Base-by-base conservation (phyloP, 228 moss, liverwort and hornwort species). In the Sphagnum fallax region DNA sequence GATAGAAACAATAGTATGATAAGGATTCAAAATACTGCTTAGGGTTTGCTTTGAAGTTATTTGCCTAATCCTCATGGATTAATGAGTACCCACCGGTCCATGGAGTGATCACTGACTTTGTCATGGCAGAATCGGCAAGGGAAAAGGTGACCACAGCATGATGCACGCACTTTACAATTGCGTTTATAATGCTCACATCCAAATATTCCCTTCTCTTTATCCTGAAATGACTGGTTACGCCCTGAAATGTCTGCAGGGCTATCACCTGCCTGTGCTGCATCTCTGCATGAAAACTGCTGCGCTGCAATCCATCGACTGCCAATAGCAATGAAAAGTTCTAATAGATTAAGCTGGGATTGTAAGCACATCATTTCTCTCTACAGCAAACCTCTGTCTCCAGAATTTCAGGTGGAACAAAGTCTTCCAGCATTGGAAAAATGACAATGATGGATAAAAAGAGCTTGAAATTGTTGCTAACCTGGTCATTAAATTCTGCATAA, bases 401-500 rank as follows among this genome's bases (percentile, higher is more conserved):
- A 32, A 32, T 32, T 32, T 32, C 32, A 32, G 32, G 32, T 32
- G 32, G 32, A 32, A 32, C 32, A 32, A 32, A 32, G 32, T 32
- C 3, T 32, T 32, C 32, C 32, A 2, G 32, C 32, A 32, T 32
- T 32, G 32, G 32, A 32, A 32, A 32, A 32, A 32, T 32, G 32
- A 32, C 32, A 32, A 1, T 32, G 32, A 32, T 2, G 32, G 32
- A 32, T 32, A 32, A 32, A 32, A 32, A 32, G 32, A 32, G 32
- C 32, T 32, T 32, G 32, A 32, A 1, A 32, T 32, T 32, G 32
- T 32, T 32, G 32, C 32, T 32, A 32, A 97, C 97, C 97, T 98
- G 49, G 97, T 98, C 93, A 98, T 98, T 16, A 98, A 89, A 76
- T 98, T 98, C 78, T 98, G 97, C 75, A 93, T 98, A 52, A 98